phyloP scores from a whole-genome alignment of 441 rosid genomes.

The Eugenia klotzschiana region DNA sequence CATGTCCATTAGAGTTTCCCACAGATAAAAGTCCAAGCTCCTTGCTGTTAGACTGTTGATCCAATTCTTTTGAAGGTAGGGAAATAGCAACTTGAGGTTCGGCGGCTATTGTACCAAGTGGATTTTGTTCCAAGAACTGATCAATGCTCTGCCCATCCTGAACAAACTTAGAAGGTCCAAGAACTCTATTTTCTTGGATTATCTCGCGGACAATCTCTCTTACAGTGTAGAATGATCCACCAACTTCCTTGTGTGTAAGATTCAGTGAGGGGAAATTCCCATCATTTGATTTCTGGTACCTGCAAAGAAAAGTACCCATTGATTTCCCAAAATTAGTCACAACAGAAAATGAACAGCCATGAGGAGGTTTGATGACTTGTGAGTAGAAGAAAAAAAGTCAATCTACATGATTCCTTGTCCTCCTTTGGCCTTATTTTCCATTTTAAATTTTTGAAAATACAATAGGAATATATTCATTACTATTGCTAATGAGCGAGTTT shows the following conservation, averaged over 20 bases:
- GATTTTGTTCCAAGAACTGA: constrained; percentile 26
- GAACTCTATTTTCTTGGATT: constrained; percentile 86
- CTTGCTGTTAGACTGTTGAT: constrained; percentile 3
- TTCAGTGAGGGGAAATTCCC: constrained; percentile 83
- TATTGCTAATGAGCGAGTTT: background rate
- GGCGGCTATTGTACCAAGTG: constrained; percentile 40
- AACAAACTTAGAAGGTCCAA: constrained; percentile 58
- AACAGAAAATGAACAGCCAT: background rate
- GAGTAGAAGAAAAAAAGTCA: background rate
- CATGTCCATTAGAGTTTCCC: constrained; percentile 9
- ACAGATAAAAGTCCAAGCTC: constrained; percentile 8
- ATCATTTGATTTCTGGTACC: constrained; percentile 58
- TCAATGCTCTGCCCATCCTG: constrained; percentile 20
- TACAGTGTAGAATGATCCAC: constrained; percentile 87
- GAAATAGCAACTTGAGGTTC: constrained; percentile 29
- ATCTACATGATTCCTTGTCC: background rate
- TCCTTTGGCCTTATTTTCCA: background rate
- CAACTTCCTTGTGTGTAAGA: constrained; percentile 89
- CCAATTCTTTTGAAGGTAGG: constrained; percentile 22
- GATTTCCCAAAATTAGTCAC: background rate
- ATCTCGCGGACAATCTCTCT: constrained; percentile 90
- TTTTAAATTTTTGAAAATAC: background rate
- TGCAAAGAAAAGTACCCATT: constrained; percentile 15
- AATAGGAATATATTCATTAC: background rate
- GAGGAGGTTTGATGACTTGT: background rate